A percentile compares a stretch with the other conserved stretches of the same genome.
These are phyloP conservation scores for Zygosaccharomyces pseudobailii DNA, from an alignment of 1,139 yeast species.

Conservation along the genomic window DNA sequence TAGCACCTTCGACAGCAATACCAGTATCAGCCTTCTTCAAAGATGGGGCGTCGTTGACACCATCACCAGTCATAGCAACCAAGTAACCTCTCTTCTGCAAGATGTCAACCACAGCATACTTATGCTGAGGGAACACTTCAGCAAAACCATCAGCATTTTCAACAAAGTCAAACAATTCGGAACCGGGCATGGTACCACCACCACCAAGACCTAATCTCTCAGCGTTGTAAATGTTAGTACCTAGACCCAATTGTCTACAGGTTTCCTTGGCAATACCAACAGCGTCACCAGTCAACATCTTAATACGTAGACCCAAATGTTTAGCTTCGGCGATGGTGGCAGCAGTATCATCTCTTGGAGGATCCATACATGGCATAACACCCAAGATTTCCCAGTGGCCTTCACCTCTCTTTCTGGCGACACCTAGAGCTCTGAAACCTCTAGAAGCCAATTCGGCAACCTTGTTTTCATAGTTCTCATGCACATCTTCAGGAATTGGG, in stretches of 20 bases:
- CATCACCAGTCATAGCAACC: slow-evolving; percentile 98
- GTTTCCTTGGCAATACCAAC: slow-evolving; percentile 99
- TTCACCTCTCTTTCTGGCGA: slow-evolving; percentile 98
- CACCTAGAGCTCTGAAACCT: slow-evolving; percentile 99
- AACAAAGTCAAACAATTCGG: slow-evolving; percentile 92
- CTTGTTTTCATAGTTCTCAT: slow-evolving; percentile 92
- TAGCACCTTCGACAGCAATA: slow-evolving; percentile 96
- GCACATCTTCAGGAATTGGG: slow-evolving; percentile 93
- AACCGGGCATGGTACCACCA: slow-evolving; percentile 95
- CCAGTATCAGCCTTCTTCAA: slow-evolving; percentile 95
- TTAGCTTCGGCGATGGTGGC: slow-evolving; percentile 92
- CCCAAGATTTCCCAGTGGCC: slow-evolving; percentile 98
- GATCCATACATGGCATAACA: slow-evolving; percentile 98
- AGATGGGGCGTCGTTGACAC: slow-evolving; percentile 96
- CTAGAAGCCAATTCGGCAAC: slow-evolving; percentile 96
- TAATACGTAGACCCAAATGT: slow-evolving; percentile 88
- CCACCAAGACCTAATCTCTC: slow-evolving; percentile 96
- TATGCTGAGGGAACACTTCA: slow-evolving; percentile 96
- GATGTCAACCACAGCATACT: slow-evolving; percentile 86
- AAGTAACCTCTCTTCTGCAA: slow-evolving; percentile 81
- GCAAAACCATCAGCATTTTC: slow-evolving; percentile 97
- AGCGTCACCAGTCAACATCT: slow-evolving; percentile 99
- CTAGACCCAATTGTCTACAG: slow-evolving; percentile 95
- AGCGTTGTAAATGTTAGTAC: slow-evolving; percentile 96
- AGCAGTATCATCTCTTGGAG: slow-evolving; percentile 98